These are phyloP conservation scores for Venturia carpophila DNA, from an alignment of 2,329 filamentous ascomycete genomes.

Conservation along the genomic window DNA sequence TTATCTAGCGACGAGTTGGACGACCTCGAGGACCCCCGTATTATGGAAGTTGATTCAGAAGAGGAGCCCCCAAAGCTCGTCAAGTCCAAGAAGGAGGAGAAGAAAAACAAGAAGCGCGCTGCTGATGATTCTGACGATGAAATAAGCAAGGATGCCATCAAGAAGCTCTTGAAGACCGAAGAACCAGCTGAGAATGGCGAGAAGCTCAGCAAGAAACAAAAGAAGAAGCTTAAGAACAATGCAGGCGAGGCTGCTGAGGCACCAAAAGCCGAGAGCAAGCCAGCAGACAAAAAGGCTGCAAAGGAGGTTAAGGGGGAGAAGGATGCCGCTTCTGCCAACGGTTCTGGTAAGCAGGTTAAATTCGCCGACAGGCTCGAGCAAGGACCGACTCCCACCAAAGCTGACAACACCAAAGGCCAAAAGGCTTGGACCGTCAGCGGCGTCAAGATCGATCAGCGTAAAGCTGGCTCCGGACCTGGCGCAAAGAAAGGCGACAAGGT, in stretches of 20 bases:
- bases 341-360: slow-evolving; percentile 30
- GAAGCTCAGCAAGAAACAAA: slow-evolving; percentile 90
- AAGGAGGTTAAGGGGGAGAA: slow-evolving; percentile 86
- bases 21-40: slow-evolving; percentile 66
- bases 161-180: slow-evolving; percentile 56
- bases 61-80: slow-evolving; percentile 59
- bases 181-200: slow-evolving; percentile 49
- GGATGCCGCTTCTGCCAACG: slow-evolving; percentile 27
- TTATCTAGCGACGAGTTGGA: slow-evolving; percentile 43
- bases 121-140: slow-evolving; percentile 60
- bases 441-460: slow-evolving; percentile 92
- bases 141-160: slow-evolving; percentile 52
- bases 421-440: slow-evolving; percentile 65
- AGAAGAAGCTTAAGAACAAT: slow-evolving; percentile 99
- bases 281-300: slow-evolving; percentile 59
- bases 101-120: slow-evolving; percentile 88
- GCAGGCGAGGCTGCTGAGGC: slow-evolving; percentile 71
- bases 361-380: slow-evolving; percentile 62
- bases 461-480: slow-evolving; percentile 72
- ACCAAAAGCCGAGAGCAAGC: slow-evolving; percentile 44
- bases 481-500: slow-evolving; percentile 88
- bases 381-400: slow-evolving; percentile 59
- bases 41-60: slow-evolving; percentile 75
- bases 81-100: slow-evolving; percentile 36
- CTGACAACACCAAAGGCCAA: slow-evolving; percentile 47